These are phyloP conservation scores for Cytospora leucostoma DNA, from an alignment of 2,329 filamentous ascomycete species.

Conservation along the genomic window DNA sequence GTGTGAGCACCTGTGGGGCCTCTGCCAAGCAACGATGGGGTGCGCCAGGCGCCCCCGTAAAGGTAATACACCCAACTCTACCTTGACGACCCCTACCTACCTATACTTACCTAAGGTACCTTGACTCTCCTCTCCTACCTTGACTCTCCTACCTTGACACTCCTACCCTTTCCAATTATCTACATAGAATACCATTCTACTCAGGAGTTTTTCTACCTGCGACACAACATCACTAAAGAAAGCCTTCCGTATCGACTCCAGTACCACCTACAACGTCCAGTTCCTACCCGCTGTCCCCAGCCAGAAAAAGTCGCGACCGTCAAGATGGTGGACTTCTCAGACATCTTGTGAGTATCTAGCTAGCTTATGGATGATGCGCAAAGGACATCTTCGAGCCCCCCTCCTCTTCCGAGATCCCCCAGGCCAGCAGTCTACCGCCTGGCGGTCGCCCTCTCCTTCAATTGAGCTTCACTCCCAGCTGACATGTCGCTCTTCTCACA, in stretches of 20 bases:
- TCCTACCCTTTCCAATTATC: too few species aligned
- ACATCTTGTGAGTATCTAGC: conserved; percentile 90
- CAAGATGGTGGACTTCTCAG: conserved; percentile 89
- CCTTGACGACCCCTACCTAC: too few species aligned
- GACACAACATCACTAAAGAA: not conserved
- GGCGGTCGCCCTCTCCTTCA: conserved; percentile 1
- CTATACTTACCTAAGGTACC: too few species aligned
- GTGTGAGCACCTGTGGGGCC: not conserved
- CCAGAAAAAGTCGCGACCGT: conserved; percentile 15
- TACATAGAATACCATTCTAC: too few species aligned
- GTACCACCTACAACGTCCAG: not conserved
- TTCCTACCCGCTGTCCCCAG: not conserved
- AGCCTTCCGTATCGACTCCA: not conserved
- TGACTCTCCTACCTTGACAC: too few species aligned
- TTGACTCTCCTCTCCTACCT: too few species aligned
- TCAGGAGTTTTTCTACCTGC: too few species aligned
- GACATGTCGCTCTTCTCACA: conserved; percentile 33
- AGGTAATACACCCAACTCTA: too few species aligned
- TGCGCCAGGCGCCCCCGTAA: not conserved
- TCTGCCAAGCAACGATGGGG: not conserved
- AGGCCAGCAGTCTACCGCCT: conserved; percentile 2
- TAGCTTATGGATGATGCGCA: conserved; percentile 23
- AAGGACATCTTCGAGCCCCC: not conserved
- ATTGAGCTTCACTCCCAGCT: conserved; percentile 32
- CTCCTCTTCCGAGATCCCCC: not conserved